phyloP scores from a whole-genome alignment of 1,284 basidiomycete genomes.

The Takashimella tepidaria region DNA sequence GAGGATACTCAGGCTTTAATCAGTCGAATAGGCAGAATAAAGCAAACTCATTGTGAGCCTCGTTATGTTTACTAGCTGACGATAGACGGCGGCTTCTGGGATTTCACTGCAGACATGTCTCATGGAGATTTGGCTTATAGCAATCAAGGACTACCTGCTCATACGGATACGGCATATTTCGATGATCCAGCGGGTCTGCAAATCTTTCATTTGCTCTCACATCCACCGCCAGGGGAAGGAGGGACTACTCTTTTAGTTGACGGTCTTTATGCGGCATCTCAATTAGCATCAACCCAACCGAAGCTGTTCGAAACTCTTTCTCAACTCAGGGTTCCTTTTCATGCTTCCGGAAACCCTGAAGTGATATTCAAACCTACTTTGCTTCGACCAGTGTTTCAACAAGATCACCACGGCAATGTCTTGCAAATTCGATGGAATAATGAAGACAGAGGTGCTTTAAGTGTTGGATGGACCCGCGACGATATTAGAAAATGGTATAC shows the following conservation, averaged over 20 bases:
- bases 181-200: constrained; percentile 91
- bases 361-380: constrained; percentile 61
- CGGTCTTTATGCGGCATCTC: constrained; percentile 83
- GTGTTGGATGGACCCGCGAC: constrained; percentile 54
- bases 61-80: not conserved
- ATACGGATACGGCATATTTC: constrained; percentile 95
- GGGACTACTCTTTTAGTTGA: constrained; percentile 89
- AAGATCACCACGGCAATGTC: constrained; percentile 62
- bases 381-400: constrained; percentile 57
- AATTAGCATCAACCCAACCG: constrained; percentile 69
- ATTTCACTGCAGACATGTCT: constrained; percentile 86
- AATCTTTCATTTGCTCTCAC: constrained; percentile 87
- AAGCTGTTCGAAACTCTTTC: constrained; percentile 68
- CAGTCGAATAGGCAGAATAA: constrained; percentile 75
- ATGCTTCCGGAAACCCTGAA: constrained; percentile 76
- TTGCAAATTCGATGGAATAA: constrained; percentile 89
- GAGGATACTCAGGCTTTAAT: constrained; percentile 79
- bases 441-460: constrained; percentile 79
- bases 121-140: constrained; percentile 89
- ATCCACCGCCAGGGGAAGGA: constrained; percentile 67
- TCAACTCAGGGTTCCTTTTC: constrained; percentile 65
- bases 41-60: constrained; percentile 81
- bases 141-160: constrained; percentile 76
- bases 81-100: constrained; percentile 88
- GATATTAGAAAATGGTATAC: constrained; percentile 76